phyloP scores from a whole-genome alignment of 129 eudicot genomes.

The Artemisia argyi region DNA sequence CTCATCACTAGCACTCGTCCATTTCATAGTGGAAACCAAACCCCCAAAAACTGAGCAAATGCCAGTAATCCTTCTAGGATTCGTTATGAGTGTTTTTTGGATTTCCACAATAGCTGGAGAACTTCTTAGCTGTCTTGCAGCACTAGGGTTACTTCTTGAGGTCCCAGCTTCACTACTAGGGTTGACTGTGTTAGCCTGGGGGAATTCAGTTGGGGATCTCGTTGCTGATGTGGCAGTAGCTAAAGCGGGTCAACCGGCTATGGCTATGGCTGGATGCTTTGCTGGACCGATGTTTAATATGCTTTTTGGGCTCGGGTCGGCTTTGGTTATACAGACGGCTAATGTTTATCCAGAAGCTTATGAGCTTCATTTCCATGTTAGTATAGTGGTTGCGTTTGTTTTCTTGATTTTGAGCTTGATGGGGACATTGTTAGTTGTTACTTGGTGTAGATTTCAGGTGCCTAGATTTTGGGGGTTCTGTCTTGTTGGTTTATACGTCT shows the following conservation, averaged over 20 bases:
- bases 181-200: conserved; percentile 96
- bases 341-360: conserved; percentile 82
- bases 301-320: conserved; percentile 97
- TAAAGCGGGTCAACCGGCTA: conserved; percentile 96
- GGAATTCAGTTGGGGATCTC: conserved; percentile 95
- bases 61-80: conserved; percentile 53
- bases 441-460: conserved; percentile 81
- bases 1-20: conserved; percentile 75
- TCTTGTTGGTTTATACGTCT: conserved; percentile 78
- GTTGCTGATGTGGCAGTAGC: conserved; percentile 98
- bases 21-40: conserved; percentile 62
- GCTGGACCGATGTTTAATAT: conserved; percentile 98
- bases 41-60: conserved; percentile 88
- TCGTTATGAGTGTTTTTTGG: conserved; percentile 96
- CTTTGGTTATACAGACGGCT: conserved; percentile 83
- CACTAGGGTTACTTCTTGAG: conserved; percentile 71
- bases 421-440: conserved; percentile 90
- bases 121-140: conserved; percentile 82
- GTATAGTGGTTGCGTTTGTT: conserved; percentile 83
- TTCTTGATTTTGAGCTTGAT: conserved; percentile 86
- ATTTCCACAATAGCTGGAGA: conserved; percentile 93
- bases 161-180: conserved; percentile 82
- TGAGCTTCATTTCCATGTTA: conserved; percentile 75
- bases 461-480: conserved; percentile 99
- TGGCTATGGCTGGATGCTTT: conserved; percentile 99